Conservation (phyloP, 345 rosid species). For the Aethionema arabicum region DNA sequence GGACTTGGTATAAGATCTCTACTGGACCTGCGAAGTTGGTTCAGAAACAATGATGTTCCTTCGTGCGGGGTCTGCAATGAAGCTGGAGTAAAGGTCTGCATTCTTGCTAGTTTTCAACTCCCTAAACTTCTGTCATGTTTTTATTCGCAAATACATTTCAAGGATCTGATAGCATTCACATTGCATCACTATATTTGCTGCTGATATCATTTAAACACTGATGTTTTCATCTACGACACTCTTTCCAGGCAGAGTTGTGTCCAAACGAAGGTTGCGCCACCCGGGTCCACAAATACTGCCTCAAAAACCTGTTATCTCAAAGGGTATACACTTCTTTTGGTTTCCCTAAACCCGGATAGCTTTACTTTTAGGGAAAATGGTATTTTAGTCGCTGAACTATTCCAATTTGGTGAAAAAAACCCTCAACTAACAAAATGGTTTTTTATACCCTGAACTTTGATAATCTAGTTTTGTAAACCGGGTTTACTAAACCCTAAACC, state of each 20-base stretch:
- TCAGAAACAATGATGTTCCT: slow-evolving; percentile 65
- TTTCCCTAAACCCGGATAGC: background rate
- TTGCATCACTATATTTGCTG: background rate
- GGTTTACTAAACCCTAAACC: too few relatives aligned
- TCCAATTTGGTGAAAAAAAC: too few relatives aligned
- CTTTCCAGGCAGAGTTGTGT: slow-evolving; percentile 72
- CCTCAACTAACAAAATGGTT: too few relatives aligned
- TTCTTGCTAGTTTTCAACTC: background rate
- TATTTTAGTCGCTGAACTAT: too few relatives aligned
- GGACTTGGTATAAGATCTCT: slow-evolving; percentile 83
- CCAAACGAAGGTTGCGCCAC: slow-evolving; percentile 54
- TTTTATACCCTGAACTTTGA: too few relatives aligned
- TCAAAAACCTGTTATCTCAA: slow-evolving; percentile 50
- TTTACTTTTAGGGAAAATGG: background rate
- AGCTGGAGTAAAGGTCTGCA: slow-evolving; percentile 77
- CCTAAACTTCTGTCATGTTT: background rate
- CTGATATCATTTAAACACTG: slow-evolving; percentile 10
- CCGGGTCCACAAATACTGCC: slow-evolving; percentile 84
- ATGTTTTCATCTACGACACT: slow-evolving; percentile 17
- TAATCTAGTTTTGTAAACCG: too few relatives aligned
- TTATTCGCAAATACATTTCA: background rate
- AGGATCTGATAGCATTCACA: background rate
- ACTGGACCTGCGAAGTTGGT: slow-evolving; percentile 85
- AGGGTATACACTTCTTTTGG: slow-evolving; percentile 41
- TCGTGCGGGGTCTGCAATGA: slow-evolving; percentile 89